phyloP scores from a whole-genome alignment of 768 basidiomycete genomes.

The Pleurotus tuoliensis region DNA sequence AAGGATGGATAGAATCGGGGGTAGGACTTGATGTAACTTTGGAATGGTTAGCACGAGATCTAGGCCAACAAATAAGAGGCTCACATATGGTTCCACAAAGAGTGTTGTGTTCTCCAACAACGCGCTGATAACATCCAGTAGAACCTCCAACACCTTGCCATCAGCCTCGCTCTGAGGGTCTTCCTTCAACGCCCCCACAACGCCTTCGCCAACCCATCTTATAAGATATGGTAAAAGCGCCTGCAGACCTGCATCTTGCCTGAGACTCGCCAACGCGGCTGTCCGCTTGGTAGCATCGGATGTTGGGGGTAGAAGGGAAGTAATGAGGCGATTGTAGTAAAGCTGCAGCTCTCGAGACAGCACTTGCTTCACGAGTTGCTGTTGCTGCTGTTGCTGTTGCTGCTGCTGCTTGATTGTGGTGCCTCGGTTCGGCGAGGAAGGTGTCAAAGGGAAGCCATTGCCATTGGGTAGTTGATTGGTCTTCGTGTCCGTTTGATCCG shows the following conservation, averaged over 20 bases:
- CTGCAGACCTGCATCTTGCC: slow-evolving; percentile 87
- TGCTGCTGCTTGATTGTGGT: slow-evolving; percentile 26
- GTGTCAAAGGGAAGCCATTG: slow-evolving; percentile 5
- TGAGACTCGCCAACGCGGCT: slow-evolving; percentile 86
- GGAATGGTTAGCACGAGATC: not conserved
- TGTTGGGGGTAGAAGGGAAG: slow-evolving; percentile 71
- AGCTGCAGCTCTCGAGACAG: slow-evolving; percentile 92
- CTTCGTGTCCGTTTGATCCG: slow-evolving; percentile 18
- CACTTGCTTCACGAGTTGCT: slow-evolving; percentile 85
- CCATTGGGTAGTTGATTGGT: not conserved
- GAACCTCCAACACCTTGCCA: slow-evolving; percentile 70
- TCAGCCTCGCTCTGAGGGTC: slow-evolving; percentile 58
- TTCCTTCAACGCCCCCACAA: slow-evolving; percentile 59
- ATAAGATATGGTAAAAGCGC: slow-evolving; percentile 91
- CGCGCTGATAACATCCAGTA: slow-evolving; percentile 82
- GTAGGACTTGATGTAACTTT: slow-evolving; percentile 93
- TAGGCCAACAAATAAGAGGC: slow-evolving; percentile 23
- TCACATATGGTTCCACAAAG: slow-evolving; percentile 94
- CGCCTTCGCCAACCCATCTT: slow-evolving; percentile 91
- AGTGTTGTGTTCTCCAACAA: slow-evolving; percentile 83
- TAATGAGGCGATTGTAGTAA: slow-evolving; percentile 89
- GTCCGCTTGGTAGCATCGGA: slow-evolving; percentile 69
- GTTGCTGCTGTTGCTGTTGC: slow-evolving; percentile 50
- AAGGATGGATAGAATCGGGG: slow-evolving; percentile 87
- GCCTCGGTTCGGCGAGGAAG: slow-evolving; percentile 8